Base-by-base conservation (phyloP, 1,284 basidiomycete genomes). In the Microbotryum violaceum region DNA sequence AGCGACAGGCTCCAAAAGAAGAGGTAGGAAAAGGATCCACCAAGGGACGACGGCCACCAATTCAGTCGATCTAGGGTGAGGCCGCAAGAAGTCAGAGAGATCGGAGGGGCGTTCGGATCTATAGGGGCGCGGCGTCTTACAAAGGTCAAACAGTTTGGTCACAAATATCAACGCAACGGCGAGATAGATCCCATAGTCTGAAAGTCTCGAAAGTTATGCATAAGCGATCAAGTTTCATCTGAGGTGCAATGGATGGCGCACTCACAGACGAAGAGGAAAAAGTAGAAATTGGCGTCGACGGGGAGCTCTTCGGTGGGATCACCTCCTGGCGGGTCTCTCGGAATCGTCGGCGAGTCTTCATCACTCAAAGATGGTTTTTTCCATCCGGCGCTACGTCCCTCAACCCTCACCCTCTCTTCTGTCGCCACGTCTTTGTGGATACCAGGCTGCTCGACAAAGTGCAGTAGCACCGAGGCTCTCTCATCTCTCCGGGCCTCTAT, bases 121-220 rank as follows among this genome's bases (percentile, higher is more conserved):
- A 75, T 16, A 18, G 73, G 75, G 14, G 75, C 72, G 2, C 77
- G 72, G 54, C 79, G 27, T 5, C 66, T 2, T 14, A 63, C 62
- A 82, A 12, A 82, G 73, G 18, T 79, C 78, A 70, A 82, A 82
- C 9, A 82, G 75, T 62, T 80, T 80, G 18, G 81, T 82, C 62
- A 82, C 78, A 73, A 81, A 82, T 63, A 81, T 76, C 16, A 82
- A 74, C 3, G 77, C 79, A 8, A 78, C 76, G 10, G 78, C 77
- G 53, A 79, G 73, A 57, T 79, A 80, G 56, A 75, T 45, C 14
- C 72, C 72, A 58, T 71, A 73, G 55, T 77, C 75, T 61, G 64
- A 47, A 6, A 44, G 21, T 21, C 18, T 46, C 27, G 20, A 48
- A 25, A 5, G n/a, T 50, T 45, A 63, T 44, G 33, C 12, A 42